A percentile compares a stretch with the other conserved stretches of the same genome.
phyloP scores from a whole-genome alignment of 78 protist species.

The Dictyostelium intermedium region DNA sequence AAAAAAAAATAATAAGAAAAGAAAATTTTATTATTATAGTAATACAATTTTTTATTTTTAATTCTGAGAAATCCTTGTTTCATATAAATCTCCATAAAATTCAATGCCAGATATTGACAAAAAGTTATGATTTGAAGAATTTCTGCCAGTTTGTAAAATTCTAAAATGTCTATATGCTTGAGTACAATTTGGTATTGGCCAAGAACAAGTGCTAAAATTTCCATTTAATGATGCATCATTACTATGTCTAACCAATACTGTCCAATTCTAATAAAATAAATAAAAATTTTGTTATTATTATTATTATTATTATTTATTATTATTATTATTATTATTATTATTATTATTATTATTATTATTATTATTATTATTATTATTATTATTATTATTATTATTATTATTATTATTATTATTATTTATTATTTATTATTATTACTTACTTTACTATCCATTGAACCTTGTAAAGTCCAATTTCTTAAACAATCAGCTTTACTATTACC shows the following conservation, averaged over 20 bases:
- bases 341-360: too few species aligned
- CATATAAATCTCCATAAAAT: slow-evolving; percentile 85
- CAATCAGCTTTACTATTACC: slow-evolving; percentile 85
- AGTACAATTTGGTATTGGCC: slow-evolving; percentile 76
- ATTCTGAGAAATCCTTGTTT: slow-evolving; percentile 20
- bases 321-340: too few species aligned
- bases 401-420: too few species aligned
- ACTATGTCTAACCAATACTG: slow-evolving; percentile 71
- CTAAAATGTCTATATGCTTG: slow-evolving; percentile 83
- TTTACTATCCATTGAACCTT: slow-evolving; percentile 83
- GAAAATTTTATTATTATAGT: background rate
- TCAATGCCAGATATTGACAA: slow-evolving; percentile 82
- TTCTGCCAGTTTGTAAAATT: slow-evolving; percentile 86
- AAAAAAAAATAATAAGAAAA: background rate
- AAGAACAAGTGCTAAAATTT: slow-evolving; percentile 75
- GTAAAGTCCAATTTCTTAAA: slow-evolving; percentile 85
- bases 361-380: too few species aligned
- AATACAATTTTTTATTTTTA: background rate
- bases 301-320: too few species aligned
- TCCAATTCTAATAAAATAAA: slow-evolving; percentile 53
- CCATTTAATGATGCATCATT: slow-evolving; percentile 82
- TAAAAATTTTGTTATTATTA: too few species aligned
- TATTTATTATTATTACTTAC: too few species aligned
- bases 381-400: too few species aligned
- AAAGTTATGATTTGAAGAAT: slow-evolving; percentile 84